Percentiles rank a stretch among this genome's conserved stretches.
These are phyloP conservation scores for Macrophomina pseudophaseolina DNA, from an alignment of 2,329 filamentous ascomycete genomes.

Conservation along the genomic window DNA sequence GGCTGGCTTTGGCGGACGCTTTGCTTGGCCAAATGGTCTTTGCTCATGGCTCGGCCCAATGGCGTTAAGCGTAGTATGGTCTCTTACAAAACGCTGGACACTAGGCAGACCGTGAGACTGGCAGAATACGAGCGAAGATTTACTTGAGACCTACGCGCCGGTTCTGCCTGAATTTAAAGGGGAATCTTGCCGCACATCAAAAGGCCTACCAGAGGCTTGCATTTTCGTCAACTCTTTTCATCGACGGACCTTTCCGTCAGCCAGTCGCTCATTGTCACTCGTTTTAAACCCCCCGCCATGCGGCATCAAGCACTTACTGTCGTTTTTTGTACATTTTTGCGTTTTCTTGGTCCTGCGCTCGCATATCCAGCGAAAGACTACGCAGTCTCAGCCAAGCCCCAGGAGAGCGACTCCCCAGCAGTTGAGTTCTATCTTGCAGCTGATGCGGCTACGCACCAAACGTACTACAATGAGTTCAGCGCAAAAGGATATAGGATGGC, in stretches of 20 bases:
- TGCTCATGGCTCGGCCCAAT: neutral
- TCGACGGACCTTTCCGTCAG: neutral
- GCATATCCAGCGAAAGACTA: neutral
- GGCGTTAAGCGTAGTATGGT: neutral
- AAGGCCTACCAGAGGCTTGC: neutral
- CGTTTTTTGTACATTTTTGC: neutral
- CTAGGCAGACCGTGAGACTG: neutral
- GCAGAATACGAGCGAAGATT: neutral
- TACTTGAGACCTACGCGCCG: neutral
- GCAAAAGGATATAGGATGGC: slow-evolving; percentile 30
- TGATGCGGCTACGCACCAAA: neutral
- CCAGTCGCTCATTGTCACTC: neutral
- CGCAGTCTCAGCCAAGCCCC: neutral
- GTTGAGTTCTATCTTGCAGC: neutral
- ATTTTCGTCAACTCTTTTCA: neutral
- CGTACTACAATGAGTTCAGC: slow-evolving; percentile 27
- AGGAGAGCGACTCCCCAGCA: neutral
- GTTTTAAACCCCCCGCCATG: neutral
- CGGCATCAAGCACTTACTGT: neutral
- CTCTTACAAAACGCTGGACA: neutral
- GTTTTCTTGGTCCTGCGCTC: neutral
- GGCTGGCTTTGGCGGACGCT: too few relatives aligned
- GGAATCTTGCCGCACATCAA: neutral
- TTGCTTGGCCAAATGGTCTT: neutral
- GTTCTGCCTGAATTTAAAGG: neutral